These are phyloP conservation scores for Hydnomerulius pinastri DNA, from an alignment of 768 basidiomycete species.

Conservation along the genomic window DNA sequence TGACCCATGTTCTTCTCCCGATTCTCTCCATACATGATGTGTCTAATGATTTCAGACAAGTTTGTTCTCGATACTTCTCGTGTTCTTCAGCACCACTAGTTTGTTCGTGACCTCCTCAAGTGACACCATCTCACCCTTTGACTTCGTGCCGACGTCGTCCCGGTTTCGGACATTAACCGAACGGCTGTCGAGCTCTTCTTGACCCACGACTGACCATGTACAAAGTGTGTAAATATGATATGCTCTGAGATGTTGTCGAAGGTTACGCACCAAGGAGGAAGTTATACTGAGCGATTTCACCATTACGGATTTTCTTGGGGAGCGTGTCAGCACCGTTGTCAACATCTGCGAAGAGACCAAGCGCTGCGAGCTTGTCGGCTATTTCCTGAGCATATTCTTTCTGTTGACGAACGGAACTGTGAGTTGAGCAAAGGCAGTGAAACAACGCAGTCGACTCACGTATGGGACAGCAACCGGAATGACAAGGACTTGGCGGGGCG, in stretches of 20 bases:
- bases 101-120: constrained; percentile 72
- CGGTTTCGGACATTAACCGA: constrained; percentile 97
- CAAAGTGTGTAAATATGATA: neutral
- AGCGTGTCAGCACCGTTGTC: constrained; percentile 92
- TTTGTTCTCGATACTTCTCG: constrained; percentile 53
- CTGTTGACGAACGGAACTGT: constrained; percentile 41
- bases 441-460: constrained; percentile 51
- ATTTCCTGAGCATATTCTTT: constrained; percentile 90
- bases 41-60: constrained; percentile 35
- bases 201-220: constrained; percentile 76
- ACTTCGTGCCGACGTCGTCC: constrained; percentile 88
- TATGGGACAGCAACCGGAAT: constrained; percentile 91
- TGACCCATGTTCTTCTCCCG: neutral
- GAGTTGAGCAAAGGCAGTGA: neutral
- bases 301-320: constrained; percentile 96
- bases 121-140: constrained; percentile 71
- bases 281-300: constrained; percentile 96
- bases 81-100: constrained; percentile 69
- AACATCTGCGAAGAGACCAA: constrained; percentile 86
- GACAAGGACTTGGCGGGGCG: constrained; percentile 93
- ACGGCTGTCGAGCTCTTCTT: constrained; percentile 81
- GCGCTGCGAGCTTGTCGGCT: constrained; percentile 59
- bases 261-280: constrained; percentile 83
- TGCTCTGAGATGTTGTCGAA: neutral
- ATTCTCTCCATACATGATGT: neutral